Evolutionary conservation across 2,329 filamentous ascomycete genomes (phyloP), one percentile per base, ranked within the genome.

Genomic region (Arthrobotrys sinensis): DNA sequence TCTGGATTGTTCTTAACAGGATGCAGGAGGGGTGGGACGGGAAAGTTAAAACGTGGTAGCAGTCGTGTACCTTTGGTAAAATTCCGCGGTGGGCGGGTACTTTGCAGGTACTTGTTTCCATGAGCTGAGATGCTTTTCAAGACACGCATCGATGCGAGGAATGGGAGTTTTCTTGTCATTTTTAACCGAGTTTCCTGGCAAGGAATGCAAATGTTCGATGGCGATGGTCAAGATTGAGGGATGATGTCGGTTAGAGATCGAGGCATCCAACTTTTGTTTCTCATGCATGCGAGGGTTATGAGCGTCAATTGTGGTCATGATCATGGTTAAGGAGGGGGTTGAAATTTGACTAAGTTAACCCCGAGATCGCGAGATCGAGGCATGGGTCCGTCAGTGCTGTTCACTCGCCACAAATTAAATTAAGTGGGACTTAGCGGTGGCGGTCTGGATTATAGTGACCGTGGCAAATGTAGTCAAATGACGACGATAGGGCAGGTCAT

Each of bases 331-430:
- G 52, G 53, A 38, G 36, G 53, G 19, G 50, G 21, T 24, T 12
- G 12, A 24, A 43, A 34, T 71, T 71, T 73, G 40, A n/a, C n/a
- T n/a, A n/a, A n/a, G 60, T 73, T 73, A 73, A 73, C 69, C 48
- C 69, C 69, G 69, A 73, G 38, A 53, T 60, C 36, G 53, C 66
- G 53, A 69, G 28, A 45, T 60, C 36, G 36, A 60, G 21, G 34
- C 53, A 60, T 43, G 16, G 36, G 12, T 10, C 48, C 7, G 7
- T 24, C 36, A 40, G 24, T 48, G 19, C n/a, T n/a, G 32, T 62
- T 32, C 57, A 73, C 69, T 48, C 68, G 68, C 68, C 57, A 71
- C 68, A 34, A 32, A 64, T 28, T 63, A 21, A 4, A 40, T 43
- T 21, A 46, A 19, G 19, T 24, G 34, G 21, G 12, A n/a, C 24